Evolutionary conservation across 2,329 filamentous ascomycete genomes (phyloP).

Genomic region (Penicillium sp.): DNA sequence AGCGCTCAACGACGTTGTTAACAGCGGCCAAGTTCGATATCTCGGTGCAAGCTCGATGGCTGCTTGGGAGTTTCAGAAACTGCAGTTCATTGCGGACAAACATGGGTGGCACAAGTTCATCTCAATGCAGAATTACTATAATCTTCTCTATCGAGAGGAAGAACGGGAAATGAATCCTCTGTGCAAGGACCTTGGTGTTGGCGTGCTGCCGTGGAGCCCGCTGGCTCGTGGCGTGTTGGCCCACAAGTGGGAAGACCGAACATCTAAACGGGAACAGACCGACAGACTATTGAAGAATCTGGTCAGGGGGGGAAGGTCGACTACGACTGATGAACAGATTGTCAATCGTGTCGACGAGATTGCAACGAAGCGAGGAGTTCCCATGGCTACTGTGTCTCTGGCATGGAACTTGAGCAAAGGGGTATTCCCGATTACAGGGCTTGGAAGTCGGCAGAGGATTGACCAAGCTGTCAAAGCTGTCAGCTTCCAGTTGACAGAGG

Average conservation of each 20-base stretch:
- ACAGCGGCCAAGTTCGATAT: constrained; percentile 47
- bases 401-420: not conserved
- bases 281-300: not conserved
- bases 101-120: constrained; percentile 57
- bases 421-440: not conserved
- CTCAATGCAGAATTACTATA: constrained; percentile 58
- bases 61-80: constrained; percentile 56
- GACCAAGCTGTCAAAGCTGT: not conserved
- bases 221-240: constrained; percentile 65
- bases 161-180: constrained; percentile 42
- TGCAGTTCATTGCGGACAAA: constrained; percentile 54
- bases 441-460: not conserved
- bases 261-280: constrained; percentile 10
- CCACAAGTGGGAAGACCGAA: constrained; percentile 12
- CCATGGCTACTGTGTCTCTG: not conserved
- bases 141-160: constrained; percentile 53
- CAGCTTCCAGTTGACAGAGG: not conserved
- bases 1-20: constrained; percentile 53
- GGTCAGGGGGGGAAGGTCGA: not conserved
- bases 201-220: constrained; percentile 67
- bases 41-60: constrained; percentile 52
- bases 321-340: not conserved
- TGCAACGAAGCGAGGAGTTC: not conserved
- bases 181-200: constrained; percentile 57
- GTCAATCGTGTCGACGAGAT: not conserved